phyloP scores from a whole-genome alignment of 1,284 basidiomycete species.

The Farysia itapuensis region DNA sequence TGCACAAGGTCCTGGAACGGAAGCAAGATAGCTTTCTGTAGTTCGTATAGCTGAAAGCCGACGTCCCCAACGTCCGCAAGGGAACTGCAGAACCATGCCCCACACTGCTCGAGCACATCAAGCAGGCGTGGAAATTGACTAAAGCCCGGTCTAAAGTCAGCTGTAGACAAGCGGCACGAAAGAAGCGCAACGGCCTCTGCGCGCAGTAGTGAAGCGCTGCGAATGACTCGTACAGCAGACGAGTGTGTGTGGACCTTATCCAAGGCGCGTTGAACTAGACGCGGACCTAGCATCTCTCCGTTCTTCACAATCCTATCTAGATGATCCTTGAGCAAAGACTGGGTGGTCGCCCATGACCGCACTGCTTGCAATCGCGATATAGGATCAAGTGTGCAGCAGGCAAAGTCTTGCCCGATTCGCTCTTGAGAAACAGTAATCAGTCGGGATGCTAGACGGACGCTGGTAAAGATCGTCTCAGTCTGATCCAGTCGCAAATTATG shows the following conservation, averaged over 20 bases:
- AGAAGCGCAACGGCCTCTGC: background rate
- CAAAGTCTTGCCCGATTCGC: too few relatives aligned
- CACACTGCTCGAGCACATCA: background rate
- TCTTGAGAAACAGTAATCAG: too few relatives aligned
- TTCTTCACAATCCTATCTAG: background rate
- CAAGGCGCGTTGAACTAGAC: background rate
- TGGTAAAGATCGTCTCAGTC: too few relatives aligned
- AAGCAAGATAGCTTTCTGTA: too few relatives aligned
- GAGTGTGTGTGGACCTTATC: too few relatives aligned
- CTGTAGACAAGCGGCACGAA: background rate
- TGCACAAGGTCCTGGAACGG: background rate
- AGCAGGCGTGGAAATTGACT: background rate
- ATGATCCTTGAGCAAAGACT: too few relatives aligned
- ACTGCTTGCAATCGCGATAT: too few relatives aligned
- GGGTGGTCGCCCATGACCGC: too few relatives aligned
- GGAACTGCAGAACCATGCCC: background rate
- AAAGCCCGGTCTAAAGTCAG: background rate
- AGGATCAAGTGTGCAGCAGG: too few relatives aligned
- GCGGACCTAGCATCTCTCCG: background rate
- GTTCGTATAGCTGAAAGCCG: background rate
- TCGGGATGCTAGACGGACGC: too few relatives aligned
- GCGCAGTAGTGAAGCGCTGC: background rate
- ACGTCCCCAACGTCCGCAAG: background rate
- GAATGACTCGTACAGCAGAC: background rate
- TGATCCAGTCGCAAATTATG: too few relatives aligned